Evolutionary conservation across 208 protist species (phyloP), one percentile per base, ranked within the genome.

Genomic region (Endotrypanum monterogeii): DNA sequence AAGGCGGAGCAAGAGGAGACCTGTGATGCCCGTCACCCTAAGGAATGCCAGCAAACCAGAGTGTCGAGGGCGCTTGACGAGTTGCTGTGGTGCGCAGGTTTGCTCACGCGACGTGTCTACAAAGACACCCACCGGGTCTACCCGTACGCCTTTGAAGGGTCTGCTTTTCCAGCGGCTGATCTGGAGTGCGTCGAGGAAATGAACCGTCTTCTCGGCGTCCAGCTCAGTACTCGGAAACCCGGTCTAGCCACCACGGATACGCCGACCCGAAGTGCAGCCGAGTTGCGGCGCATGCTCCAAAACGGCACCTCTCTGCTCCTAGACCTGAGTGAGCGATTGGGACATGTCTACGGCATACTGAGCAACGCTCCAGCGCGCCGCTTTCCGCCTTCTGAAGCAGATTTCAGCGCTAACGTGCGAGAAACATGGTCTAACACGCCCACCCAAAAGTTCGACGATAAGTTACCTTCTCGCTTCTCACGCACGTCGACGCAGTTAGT

Each of bases 141-240:
- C 44, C 76, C 62, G 46, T 41, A 72, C 2, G 65, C 78, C 14
- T 96, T 87, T 73, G 84, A 94, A 2, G 84, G 87, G 1, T 87
- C 91, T 76, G 51, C 82, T 18, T 83, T 87, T 23, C 91, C 91
- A 12, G 89, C 89, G 14, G 87, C 78, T 2, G 85, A 84, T 67
- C 55, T 84, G 7, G 56, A 83, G 44, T 96, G 91, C 48, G 57
- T 77, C 44, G 48, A 72, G 25, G 84, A 85, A 9, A 54, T 86
- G 54, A 65, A 65, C 23, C 30, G 16, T 12, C 60, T 82, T 18
- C n/a, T 69, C 14, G 37, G 50, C 48, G 1, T 60, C 7, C 48
- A n/a, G 37, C 67, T 5, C 41, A 39, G 46, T 71, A 63, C 46
- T 41, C 12, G 80, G 12, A 37, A 28, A 35, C 25, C 32, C 3